Base-by-base conservation (phyloP, 345 rosid species). In the Gossypium ekmanianum region DNA sequence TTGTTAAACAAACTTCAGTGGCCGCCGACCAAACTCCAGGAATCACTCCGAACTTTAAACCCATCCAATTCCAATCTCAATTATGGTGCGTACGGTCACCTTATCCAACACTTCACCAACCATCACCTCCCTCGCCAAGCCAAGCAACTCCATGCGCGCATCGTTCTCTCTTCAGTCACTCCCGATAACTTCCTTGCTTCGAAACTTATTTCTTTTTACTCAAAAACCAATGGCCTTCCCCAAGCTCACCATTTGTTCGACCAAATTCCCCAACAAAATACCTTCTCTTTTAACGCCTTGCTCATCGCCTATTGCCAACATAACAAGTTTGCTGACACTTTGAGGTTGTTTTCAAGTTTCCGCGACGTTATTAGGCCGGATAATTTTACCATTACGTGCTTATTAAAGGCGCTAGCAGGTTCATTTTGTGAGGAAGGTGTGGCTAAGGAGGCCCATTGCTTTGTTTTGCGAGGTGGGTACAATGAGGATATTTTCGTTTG, bases 101-200 rank as follows among this genome's bases (percentile, higher is more conserved):
- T 88, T 74, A 79, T 94, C 77, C 90, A 89, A 71, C 80, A 83
- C 69, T 91, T 85, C 69, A 77, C 88, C 69, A 83, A 89, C 56
- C 72, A 71, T 44, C 78, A 63, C 39, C 91, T 88, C 76, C 87
- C 86, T 84, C 85, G 79, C 62, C 97, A 89, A 75, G 90, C 81
- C 45, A 86, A 84, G 79, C 97, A 94, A 80, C 92, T 94, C 75
- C 97, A 94, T 69, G 89, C 94, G 1, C 94, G 92, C 8, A 85
- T 94, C 9, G 54, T 89, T 8, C 77, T 81, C 52, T 76, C 22
- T 71, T 86, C 97, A 11, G 68, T 88, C 73, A 58, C 79, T 2
- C 92, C 89, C 12, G 88, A 79, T 58, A 92, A 92, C 85, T 94
- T 80, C 83, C 93, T 94, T 6, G 97, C 90, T 7, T 87, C 97